Evolutionary conservation across 164 flowering plant genomes (phyloP).

Genomic region (Liriodendron chinense): DNA sequence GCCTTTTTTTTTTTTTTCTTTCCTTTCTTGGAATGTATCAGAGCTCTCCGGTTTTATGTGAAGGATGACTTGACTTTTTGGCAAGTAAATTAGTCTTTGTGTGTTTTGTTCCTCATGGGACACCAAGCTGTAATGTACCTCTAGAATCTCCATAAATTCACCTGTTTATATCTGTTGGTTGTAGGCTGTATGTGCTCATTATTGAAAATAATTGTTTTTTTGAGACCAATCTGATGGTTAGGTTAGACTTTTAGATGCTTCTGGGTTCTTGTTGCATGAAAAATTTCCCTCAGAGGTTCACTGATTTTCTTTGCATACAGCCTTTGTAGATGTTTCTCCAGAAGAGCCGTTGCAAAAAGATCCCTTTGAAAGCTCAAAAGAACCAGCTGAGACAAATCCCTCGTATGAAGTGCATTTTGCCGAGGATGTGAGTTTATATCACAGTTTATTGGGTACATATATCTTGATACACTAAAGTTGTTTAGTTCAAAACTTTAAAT

Average conservation of each 20-base stretch:
- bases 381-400: slow-evolving; percentile 33
- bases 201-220: neutral
- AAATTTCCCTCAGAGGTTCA: neutral
- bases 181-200: neutral
- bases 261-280: neutral
- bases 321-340: slow-evolving; percentile 87
- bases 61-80: neutral
- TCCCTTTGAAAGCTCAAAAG: slow-evolving; percentile 45
- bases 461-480: slow-evolving; percentile 1
- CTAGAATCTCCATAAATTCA: neutral
- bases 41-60: neutral
- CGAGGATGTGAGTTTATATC: slow-evolving; percentile 38
- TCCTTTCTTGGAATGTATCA: neutral
- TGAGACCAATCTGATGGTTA: neutral
- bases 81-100: neutral
- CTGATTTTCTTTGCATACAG: slow-evolving; percentile 36
- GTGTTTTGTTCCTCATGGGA: neutral
- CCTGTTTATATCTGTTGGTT: neutral
- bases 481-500: neutral
- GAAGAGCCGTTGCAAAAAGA: slow-evolving; percentile 55
- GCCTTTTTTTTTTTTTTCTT: neutral
- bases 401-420: slow-evolving; percentile 34
- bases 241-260: neutral
- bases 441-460: slow-evolving; percentile 1
- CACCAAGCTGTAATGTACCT: neutral